phyloP scores from a whole-genome alignment of 192 early-diverging fungal species.

The Glomus cerebriforme region DNA sequence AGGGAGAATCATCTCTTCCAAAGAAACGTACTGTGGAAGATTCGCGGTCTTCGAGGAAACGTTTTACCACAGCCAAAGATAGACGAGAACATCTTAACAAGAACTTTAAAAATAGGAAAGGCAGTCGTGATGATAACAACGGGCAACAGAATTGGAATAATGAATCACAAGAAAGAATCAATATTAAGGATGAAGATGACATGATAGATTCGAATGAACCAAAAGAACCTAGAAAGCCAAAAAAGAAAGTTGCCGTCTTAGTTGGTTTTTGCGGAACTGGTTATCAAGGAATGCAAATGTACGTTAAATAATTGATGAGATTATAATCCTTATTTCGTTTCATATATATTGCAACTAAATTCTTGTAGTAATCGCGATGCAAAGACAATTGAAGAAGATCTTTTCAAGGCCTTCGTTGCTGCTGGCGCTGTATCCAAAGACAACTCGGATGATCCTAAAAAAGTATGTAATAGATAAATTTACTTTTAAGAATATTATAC shows the following conservation, averaged over 20 bases:
- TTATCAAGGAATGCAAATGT: conserved; percentile 97
- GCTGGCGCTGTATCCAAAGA: conserved; percentile 84
- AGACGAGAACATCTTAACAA: conserved; percentile 13
- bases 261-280: conserved; percentile 95
- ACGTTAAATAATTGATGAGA: conserved; percentile 3
- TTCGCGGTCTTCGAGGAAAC: not conserved
- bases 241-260: conserved; percentile 86
- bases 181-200: not conserved
- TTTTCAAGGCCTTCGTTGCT: conserved; percentile 83
- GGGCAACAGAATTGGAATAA: not conserved
- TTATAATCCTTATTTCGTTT: not conserved
- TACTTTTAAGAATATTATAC: not conserved
- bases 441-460: conserved; percentile 81
- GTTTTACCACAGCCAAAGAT: conserved; percentile 23
- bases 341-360: not conserved
- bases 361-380: conserved; percentile 69
- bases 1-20: not conserved
- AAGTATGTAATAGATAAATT: conserved; percentile 40
- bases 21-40: not conserved
- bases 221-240: conserved; percentile 67
- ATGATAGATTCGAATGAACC: conserved; percentile 32
- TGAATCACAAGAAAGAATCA: not conserved
- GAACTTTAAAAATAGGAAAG: conserved; percentile 10
- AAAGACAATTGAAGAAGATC: conserved; percentile 84
- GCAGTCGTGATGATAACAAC: not conserved